phyloP scores from a whole-genome alignment of 202 grass and related monocot genomes.

The Panicum hallii region DNA sequence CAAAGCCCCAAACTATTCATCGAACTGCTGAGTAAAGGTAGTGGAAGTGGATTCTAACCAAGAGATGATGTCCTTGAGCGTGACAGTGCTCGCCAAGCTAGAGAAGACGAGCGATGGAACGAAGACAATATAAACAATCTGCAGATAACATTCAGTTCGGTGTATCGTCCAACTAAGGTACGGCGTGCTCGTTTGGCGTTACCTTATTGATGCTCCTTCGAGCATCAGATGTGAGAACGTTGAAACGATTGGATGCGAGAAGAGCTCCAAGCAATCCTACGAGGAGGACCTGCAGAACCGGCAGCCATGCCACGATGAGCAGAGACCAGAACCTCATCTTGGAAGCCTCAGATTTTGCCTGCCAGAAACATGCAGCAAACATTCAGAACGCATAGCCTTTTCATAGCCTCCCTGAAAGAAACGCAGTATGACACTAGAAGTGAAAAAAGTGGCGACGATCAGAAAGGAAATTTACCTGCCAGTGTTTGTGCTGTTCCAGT shows the following conservation, averaged over 20 bases:
- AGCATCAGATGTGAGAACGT: constrained; percentile 54
- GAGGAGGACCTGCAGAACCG: constrained; percentile 65
- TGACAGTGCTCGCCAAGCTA: constrained; percentile 65
- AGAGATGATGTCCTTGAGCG: constrained; percentile 63
- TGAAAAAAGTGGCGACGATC: background rate
- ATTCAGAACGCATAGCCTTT: background rate
- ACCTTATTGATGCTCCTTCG: constrained; percentile 74
- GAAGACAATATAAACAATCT: constrained; percentile 64
- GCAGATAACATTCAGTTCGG: background rate
- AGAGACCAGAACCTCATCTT: constrained; percentile 65
- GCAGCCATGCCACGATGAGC: constrained; percentile 59
- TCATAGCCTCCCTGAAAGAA: background rate
- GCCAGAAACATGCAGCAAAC: background rate
- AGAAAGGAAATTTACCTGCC: background rate
- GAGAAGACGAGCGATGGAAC: constrained; percentile 60
- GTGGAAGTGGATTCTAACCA: constrained; percentile 41
- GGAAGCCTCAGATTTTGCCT: background rate
- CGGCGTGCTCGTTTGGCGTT: constrained; percentile 7
- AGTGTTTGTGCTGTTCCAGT: background rate
- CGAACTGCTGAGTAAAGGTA: background rate
- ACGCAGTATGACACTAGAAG: background rate
- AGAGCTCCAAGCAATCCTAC: constrained; percentile 59
- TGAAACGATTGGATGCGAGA: constrained; percentile 47
- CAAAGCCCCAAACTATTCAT: background rate
- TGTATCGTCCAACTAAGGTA: background rate